Percentiles rank a stretch among this genome's conserved stretches.
Conservation (phyloP, 352 stramenopile species). For the Globisporangium middletonii region DNA sequence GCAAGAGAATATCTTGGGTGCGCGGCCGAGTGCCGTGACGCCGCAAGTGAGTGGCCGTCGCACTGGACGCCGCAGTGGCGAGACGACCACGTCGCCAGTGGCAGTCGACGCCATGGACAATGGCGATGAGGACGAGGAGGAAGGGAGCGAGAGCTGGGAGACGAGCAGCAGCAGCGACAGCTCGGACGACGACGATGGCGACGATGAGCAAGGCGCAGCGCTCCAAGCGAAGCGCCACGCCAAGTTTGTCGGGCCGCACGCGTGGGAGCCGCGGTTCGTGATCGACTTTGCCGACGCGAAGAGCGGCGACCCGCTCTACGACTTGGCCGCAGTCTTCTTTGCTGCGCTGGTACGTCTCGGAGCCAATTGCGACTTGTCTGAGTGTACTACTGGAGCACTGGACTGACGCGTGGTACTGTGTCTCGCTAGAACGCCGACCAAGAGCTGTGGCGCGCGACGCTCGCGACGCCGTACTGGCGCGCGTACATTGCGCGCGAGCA, state of each 20-base stretch:
- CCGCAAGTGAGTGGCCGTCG: too few species aligned
- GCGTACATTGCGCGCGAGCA: conserved; percentile 46
- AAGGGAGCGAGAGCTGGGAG: conserved; percentile 45
- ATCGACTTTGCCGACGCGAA: conserved; percentile 88
- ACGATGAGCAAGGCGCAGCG: conserved; percentile 13
- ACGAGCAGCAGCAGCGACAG: conserved; percentile 47
- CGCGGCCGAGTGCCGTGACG: conserved; percentile 6
- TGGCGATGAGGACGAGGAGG: not conserved
- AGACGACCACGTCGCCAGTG: not conserved
- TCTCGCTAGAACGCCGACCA: conserved; percentile 55
- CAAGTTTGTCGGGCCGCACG: conserved; percentile 36
- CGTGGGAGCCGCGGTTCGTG: conserved; percentile 62
- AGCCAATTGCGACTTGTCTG: not conserved
- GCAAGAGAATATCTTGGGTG: conserved; percentile 80
- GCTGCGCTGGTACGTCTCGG: conserved; percentile 51
- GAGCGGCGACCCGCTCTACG: conserved; percentile 81
- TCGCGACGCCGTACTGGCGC: conserved; percentile 69
- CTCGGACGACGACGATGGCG: conserved; percentile 38
- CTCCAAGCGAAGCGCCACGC: conserved; percentile 35
- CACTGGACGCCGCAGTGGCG: not conserved
- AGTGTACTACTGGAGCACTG: not conserved
- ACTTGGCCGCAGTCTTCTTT: conserved; percentile 80
- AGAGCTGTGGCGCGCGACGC: conserved; percentile 47
- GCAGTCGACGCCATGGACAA: not conserved
- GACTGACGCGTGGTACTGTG: conserved; percentile 11